Conservation (phyloP, 1,139 yeast species). For the Sugiyamaella sp. region DNA sequence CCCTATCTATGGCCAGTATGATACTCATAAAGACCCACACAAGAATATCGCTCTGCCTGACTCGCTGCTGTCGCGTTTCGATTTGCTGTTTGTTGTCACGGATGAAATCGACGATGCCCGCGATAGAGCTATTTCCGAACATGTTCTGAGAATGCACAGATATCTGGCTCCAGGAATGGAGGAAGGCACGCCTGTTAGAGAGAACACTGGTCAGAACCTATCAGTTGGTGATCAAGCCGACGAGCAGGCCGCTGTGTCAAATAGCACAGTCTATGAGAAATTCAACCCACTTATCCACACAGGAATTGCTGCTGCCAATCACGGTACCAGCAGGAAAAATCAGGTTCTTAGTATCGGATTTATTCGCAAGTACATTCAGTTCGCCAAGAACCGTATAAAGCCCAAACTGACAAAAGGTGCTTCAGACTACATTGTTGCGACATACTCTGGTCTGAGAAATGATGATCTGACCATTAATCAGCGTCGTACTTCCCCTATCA, state of each 20-base stretch:
- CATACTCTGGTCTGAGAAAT: conserved; percentile 82
- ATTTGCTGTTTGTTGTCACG: conserved; percentile 90
- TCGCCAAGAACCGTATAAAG: conserved; percentile 84
- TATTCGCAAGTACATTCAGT: conserved; percentile 88
- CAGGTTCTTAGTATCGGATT: conserved; percentile 82
- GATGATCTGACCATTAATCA: conserved; percentile 72
- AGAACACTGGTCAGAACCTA: conserved; percentile 65
- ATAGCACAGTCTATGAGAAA: conserved; percentile 70
- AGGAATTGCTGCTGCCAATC: conserved; percentile 56
- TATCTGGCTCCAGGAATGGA: conserved; percentile 84
- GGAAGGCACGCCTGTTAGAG: conserved; percentile 95
- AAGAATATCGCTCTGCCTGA: conserved; percentile 96
- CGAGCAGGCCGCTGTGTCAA: conserved; percentile 52
- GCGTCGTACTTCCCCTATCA: conserved; percentile 89
- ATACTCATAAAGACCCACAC: conserved; percentile 94
- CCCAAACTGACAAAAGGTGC: conserved; percentile 84
- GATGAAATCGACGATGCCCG: conserved; percentile 87
- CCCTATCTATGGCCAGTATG: conserved; percentile 97
- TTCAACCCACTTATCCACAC: conserved; percentile 83
- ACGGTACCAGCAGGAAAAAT: conserved; percentile 27
- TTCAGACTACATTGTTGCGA: conserved; percentile 75
- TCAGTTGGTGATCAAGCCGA: conserved; percentile 71
- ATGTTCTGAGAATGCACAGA: conserved; percentile 92
- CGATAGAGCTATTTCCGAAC: conserved; percentile 90
- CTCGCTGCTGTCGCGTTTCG: conserved; percentile 94